Evolutionary conservation across 768 basidiomycete genomes (phyloP), one percentile per base, ranked within the genome.

Genomic region (Mrakia frigida): DNA sequence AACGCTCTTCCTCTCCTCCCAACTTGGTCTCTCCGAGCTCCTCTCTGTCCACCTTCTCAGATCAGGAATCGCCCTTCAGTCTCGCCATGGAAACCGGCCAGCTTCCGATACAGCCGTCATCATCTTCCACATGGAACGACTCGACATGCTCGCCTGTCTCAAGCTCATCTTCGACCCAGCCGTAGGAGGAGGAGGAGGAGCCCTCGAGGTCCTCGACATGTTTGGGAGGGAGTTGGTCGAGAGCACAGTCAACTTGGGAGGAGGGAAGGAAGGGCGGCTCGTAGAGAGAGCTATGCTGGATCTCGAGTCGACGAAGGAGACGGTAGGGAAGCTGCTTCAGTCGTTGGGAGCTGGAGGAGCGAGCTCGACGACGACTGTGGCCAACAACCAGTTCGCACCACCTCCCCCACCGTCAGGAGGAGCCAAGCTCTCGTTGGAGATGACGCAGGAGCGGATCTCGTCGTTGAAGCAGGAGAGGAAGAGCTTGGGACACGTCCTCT

Each of bases 11-110:
- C 87, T 95, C 74, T 88, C 94, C 0, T 89, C 91, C 81, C 88
- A 92, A 74, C 89, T 97, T 73, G 87, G 88, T 80, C 89, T 89
- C 79, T 95, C 94, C 18, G 94, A 96, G 84, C 88, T 90, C 79
- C 89, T 91, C 83, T 84, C 90, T 70, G 91, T 93, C 6, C 77
- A 78, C 5, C 76, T 81, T 28, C 79, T 82, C 37, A 50, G 73
- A 28, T 35, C 77, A 25, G 77, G 72, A 21, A 73, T 78, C 28
- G 41, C 73, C 0, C 61, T 52, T n/a, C 74, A 70, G 35, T 78
- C 79, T 70, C 18, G 86, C 86, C 31, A 87, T 93, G 61, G 71
- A 23, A 67, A 73, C 93, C 65, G 88, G 91, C 76, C 85, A 74
- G 88, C 85, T 70, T 85, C 92, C 43, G 92, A 77, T 3, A 77